These are phyloP conservation scores for Fusarium virguliforme DNA, from an alignment of 2,329 filamentous ascomycete genomes.

Conservation along the genomic window DNA sequence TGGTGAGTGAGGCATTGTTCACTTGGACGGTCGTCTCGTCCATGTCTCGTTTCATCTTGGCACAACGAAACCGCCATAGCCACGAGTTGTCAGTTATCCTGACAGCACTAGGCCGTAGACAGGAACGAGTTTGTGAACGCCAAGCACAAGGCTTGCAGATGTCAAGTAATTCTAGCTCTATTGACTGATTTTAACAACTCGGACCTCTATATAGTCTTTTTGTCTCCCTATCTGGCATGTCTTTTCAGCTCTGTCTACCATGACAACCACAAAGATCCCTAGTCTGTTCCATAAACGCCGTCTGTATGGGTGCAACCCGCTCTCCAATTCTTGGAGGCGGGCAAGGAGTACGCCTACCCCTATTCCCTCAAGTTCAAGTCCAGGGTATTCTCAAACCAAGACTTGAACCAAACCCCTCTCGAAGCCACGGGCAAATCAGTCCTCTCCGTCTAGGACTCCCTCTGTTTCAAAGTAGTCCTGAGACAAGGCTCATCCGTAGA, in stretches of 20 bases:
- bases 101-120: not conserved
- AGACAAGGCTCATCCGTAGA: constrained; percentile 3
- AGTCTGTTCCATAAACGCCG: constrained; percentile 37
- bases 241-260: constrained; percentile 23
- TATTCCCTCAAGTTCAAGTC: constrained; percentile 2
- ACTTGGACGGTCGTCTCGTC: not conserved
- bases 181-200: constrained; percentile 1
- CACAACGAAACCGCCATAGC: not conserved
- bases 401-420: not conserved
- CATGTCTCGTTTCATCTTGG: not conserved
- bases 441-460: constrained; percentile 2
- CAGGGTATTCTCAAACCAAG: constrained; percentile 7
- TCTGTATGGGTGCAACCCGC: constrained; percentile 13
- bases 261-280: constrained; percentile 24
- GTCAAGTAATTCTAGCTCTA: constrained; percentile 27
- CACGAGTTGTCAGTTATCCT: not conserved
- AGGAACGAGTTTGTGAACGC: not conserved
- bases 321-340: constrained; percentile 7
- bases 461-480: not conserved
- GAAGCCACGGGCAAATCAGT: not conserved
- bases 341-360: not conserved
- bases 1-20: not conserved
- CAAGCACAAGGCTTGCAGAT: constrained; percentile 13
- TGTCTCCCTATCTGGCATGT: constrained; percentile 5
- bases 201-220: constrained; percentile 1